These are phyloP conservation scores for Sorghum bicolor DNA, from an alignment of 176 grass and related monocot genomes.

Conservation along the genomic window DNA sequence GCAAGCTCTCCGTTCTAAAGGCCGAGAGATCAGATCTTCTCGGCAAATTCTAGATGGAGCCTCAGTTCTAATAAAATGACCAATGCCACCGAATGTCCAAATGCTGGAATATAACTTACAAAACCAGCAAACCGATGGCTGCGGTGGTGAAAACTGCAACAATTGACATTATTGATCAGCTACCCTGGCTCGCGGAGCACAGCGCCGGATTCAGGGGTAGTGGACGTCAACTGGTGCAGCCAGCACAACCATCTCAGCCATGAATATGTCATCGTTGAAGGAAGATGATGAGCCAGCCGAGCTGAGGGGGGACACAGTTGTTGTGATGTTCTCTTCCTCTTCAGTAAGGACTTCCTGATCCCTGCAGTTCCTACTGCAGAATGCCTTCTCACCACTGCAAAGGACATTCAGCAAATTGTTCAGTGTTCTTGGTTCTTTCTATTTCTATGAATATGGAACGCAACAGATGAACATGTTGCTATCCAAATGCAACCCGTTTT, in stretches of 20 bases:
- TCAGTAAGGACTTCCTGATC: slow-evolving; percentile 52
- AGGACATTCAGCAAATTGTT: slow-evolving; percentile 25
- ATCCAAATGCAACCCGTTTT: neutral
- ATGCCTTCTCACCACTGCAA: slow-evolving; percentile 65
- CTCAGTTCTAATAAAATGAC: neutral
- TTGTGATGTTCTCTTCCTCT: slow-evolving; percentile 40
- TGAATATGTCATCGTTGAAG: slow-evolving; percentile 63
- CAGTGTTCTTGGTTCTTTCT: neutral
- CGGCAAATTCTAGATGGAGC: slow-evolving; percentile 24
- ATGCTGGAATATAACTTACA: slow-evolving; percentile 41
- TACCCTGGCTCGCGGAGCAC: neutral
- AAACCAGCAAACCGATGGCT: slow-evolving; percentile 13
- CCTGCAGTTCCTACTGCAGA: slow-evolving; percentile 58
- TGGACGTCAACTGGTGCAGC: slow-evolving; percentile 35
- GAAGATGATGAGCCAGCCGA: slow-evolving; percentile 24
- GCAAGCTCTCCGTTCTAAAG: slow-evolving; percentile 17
- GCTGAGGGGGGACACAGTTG: neutral
- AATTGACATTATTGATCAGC: slow-evolving; percentile 21
- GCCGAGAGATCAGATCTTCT: neutral
- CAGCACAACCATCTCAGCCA: slow-evolving; percentile 51
- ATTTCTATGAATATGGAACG: neutral
- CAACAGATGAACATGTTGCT: neutral
- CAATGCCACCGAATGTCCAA: slow-evolving; percentile 26
- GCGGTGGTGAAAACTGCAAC: neutral
- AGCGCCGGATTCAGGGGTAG: neutral